These are phyloP conservation scores for Ambrosia trifida DNA, from an alignment of 129 eudicot genomes.

Conservation along the genomic window DNA sequence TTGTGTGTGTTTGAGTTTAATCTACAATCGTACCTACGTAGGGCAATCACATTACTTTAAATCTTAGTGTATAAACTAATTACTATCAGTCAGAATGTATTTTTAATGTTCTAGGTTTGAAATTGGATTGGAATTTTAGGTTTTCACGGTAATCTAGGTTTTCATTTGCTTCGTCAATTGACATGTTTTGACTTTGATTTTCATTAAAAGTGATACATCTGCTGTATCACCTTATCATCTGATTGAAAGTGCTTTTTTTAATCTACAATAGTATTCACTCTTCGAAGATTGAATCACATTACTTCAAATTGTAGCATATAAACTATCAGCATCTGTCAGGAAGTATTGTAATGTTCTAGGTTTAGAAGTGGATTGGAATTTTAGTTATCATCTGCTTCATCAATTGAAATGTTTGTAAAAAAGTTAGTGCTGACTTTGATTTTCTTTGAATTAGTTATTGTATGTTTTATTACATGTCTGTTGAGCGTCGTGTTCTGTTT, in stretches of 20 bases:
- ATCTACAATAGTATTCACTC: too few species aligned
- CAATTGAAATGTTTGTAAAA: slow-evolving; percentile 51
- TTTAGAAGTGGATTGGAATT: slow-evolving; percentile 3
- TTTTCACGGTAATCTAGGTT: neutral
- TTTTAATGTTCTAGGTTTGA: slow-evolving; percentile 15
- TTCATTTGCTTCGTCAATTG: slow-evolving; percentile 8
- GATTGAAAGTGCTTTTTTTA: too few species aligned
- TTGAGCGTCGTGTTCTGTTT: slow-evolving; percentile 1
- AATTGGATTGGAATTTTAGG: neutral
- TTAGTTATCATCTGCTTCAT: neutral
- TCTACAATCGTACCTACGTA: neutral
- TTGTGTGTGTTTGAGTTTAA: neutral
- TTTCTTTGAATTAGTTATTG: neutral
- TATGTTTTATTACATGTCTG: slow-evolving; percentile 18
- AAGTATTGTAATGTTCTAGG: slow-evolving; percentile 7
- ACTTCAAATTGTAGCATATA: slow-evolving; percentile 2
- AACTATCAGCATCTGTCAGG: neutral
- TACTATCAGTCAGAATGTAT: neutral
- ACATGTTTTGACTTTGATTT: slow-evolving; percentile 36
- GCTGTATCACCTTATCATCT: too few species aligned
- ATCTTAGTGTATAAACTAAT: neutral
- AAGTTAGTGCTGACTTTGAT: slow-evolving; percentile 39
- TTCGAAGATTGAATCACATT: too few species aligned
- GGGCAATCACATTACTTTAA: slow-evolving; percentile 19
- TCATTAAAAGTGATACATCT: too few species aligned